Evolutionary conservation across 2,329 filamentous ascomycete genomes (phyloP).

Genomic region (Diaporthe eres): DNA sequence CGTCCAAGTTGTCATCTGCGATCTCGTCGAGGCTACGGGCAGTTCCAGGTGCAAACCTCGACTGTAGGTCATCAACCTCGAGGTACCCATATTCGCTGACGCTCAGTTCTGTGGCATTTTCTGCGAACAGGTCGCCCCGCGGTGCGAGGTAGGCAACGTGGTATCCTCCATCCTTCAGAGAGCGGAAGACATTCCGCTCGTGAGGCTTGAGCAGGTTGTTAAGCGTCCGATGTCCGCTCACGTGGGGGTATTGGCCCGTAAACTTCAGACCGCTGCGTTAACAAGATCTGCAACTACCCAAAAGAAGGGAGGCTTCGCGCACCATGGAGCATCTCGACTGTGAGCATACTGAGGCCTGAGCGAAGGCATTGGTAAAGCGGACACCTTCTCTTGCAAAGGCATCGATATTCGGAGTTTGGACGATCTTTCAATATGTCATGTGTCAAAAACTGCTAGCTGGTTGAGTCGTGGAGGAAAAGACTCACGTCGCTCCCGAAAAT

Average conservation of each 20-base stretch:
- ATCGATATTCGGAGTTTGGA: conserved; percentile 59
- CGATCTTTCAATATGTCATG: neutral
- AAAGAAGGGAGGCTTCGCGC: neutral
- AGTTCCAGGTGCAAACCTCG: conserved; percentile 47
- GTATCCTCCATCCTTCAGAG: conserved; percentile 57
- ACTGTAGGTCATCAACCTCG: conserved; percentile 49
- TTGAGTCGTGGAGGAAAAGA: neutral
- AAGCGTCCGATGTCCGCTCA: conserved; percentile 60
- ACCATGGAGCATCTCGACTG: conserved; percentile 61
- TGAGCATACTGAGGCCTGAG: conserved; percentile 61
- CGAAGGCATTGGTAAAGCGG: conserved; percentile 61
- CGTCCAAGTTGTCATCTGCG: conserved; percentile 44
- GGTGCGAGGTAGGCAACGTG: conserved; percentile 62
- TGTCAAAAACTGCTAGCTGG: neutral
- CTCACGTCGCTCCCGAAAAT: conserved; percentile 19
- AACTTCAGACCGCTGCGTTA: conserved; percentile 46
- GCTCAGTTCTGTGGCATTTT: conserved; percentile 59
- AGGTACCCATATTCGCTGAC: conserved; percentile 60
- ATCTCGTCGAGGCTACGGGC: conserved; percentile 41
- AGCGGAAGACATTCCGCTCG: conserved; percentile 62
- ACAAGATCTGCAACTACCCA: too few relatives aligned
- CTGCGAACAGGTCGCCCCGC: conserved; percentile 52
- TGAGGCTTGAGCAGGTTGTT: conserved; percentile 63
- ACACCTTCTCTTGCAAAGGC: conserved; percentile 54
- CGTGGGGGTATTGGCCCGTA: conserved; percentile 61